Evolutionary conservation across 2,329 filamentous ascomycete species (phyloP).

Genomic region (Helminthosporium solani): DNA sequence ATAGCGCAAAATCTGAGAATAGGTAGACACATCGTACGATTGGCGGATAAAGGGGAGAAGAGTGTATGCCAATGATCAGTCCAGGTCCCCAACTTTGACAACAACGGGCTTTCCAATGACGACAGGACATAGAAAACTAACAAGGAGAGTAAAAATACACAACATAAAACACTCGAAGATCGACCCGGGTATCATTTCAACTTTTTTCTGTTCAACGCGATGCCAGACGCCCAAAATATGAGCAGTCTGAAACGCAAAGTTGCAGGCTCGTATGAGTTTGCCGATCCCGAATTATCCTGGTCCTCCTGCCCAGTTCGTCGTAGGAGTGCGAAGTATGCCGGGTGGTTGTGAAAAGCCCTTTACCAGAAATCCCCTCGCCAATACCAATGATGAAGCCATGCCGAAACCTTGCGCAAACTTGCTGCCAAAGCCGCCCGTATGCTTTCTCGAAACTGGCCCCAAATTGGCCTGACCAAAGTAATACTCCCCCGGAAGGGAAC

Average conservation of each 20-base stretch:
- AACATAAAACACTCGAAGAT: conserved; percentile 1
- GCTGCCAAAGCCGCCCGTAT: conserved; percentile 32
- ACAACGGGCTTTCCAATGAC: neutral
- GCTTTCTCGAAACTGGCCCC: conserved; percentile 19
- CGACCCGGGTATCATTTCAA: conserved; percentile 27
- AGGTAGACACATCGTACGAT: too few relatives aligned
- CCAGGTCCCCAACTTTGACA: neutral
- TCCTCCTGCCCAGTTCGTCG: neutral
- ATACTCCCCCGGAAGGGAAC: conserved; percentile 13
- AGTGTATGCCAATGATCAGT: neutral
- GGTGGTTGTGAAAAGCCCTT: conserved; percentile 14
- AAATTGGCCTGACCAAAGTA: conserved; percentile 6
- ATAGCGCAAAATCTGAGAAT: neutral
- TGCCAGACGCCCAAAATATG: conserved; percentile 5
- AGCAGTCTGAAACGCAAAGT: conserved; percentile 17
- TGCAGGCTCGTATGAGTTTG: conserved; percentile 10
- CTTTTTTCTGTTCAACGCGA: conserved; percentile 10
- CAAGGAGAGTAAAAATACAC: conserved; percentile 1
- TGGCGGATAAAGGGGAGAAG: neutral
- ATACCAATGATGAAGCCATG: conserved; percentile 14
- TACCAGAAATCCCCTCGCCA: conserved; percentile 12
- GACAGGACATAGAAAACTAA: neutral
- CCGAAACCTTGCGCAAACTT: conserved; percentile 15
- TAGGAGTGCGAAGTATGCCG: conserved; percentile 8
- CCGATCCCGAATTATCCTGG: conserved; percentile 6